Evolutionary conservation across 139 green algal species (phyloP).

Genomic region (Yamagishiella unicocca): DNA sequence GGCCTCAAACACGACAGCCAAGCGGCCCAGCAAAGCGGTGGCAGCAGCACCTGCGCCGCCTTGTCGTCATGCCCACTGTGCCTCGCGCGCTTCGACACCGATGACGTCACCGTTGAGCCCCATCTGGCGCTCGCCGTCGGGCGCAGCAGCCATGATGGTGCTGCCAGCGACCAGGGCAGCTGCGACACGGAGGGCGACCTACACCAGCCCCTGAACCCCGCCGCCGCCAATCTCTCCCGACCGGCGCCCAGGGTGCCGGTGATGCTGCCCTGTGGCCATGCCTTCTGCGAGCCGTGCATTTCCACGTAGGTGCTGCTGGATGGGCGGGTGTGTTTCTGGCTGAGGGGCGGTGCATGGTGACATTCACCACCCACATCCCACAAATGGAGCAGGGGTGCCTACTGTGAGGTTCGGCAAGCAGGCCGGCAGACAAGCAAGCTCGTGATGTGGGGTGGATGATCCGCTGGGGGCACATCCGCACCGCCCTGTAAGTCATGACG

Average conservation of each 20-base stretch:
- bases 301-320: constrained; percentile 7
- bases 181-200: background rate
- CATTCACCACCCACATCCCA: too few relatives aligned
- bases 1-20: background rate
- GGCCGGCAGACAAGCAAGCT: background rate
- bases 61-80: background rate
- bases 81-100: background rate
- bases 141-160: background rate
- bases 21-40: background rate
- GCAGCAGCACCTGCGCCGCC: background rate
- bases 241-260: background rate
- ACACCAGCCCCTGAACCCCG: background rate
- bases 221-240: background rate
- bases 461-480: background rate
- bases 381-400: background rate
- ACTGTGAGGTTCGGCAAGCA: background rate
- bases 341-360: too few relatives aligned
- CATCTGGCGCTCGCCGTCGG: background rate
- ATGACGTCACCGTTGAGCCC: background rate
- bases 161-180: background rate
- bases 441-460: background rate
- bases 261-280: constrained; percentile 68
- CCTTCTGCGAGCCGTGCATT: constrained; percentile 72
- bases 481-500: background rate
- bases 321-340: background rate